Base-by-base conservation (phyloP, 306 rosid genomes). In the Prosopis cineraria region DNA sequence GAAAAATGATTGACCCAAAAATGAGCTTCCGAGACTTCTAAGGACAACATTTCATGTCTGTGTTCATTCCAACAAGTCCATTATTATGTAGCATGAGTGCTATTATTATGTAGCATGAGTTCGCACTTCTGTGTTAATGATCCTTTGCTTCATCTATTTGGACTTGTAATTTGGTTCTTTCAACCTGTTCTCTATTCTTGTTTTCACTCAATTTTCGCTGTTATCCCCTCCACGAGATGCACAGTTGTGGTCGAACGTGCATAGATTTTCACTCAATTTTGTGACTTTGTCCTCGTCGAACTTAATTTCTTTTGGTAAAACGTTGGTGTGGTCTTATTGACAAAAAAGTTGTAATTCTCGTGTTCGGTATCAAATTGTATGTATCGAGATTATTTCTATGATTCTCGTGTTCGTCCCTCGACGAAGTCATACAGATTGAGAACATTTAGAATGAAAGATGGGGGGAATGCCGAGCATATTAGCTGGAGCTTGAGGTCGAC, bases 11-110 rank as follows among this genome's bases (percentile, higher is more conserved):
- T 68, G 98, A 94, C 68, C 97, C 97, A 3, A 94, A 90, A 85
- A 94, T 94, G 98, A 94, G 97, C 76, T 94, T 94, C 73, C 88
- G 98, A 73, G 98, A 94, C 79, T 94, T 94, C 73, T 92, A 13
- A 58, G 36, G 84, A 83, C 10, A 40, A 48, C 69, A 48, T 33
- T n/a, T 41, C 65, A 39, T 63, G 44, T 44, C 74, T 67, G 37
- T 50, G 67, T 68, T 29, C n/a, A 52, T 52, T 52, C 37, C 31
- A 20, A 6, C 10, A 20, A n/a, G 13, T n/a, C 30, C 9, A 31
- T 37, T 72, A 25, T 19, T 13, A 30, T 36, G 10, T 31, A 45
- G 76, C 20, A 62, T 7, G 62, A 78, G 52, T 64, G n/a, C 30
- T 5, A 31, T 37, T 72, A 25, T 19, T 13, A 30, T 36, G 10